Base-by-base conservation (phyloP, 1,284 basidiomycete species). In the Paramarasmius palmivorus region DNA sequence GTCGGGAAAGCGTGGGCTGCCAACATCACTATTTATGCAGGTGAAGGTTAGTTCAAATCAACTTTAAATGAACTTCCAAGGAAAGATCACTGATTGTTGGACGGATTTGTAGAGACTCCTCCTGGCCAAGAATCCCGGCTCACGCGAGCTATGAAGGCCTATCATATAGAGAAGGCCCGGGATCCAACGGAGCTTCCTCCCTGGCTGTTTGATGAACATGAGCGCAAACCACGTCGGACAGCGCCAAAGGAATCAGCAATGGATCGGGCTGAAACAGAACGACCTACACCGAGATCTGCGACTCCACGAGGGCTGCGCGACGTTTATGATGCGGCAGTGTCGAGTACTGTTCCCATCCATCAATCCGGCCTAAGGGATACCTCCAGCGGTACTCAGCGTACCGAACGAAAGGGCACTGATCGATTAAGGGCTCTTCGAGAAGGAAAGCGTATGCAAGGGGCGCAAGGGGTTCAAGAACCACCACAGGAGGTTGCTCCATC, bases 131-230 rank as follows among this genome's bases (percentile, higher is more conserved):
- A 88, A 57, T 83, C 81, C 4, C 79, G 80, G 38, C 73, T 88
- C 29, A 80, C 78, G 4, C 76, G 77, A n/a, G 82, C 81, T 2
- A 78, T 88, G 79, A 85, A 85, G 63, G 78, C 81, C 1, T 88
- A 87, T 63, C 79, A 88, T 60, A 72, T 86, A 38, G 75, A 75
- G 34, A 83, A 84, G 64, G 84, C 84, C 14, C 75, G 73, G 32
- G 71, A 76, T 41, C 78, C 78, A 5, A 63, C 75, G 19, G 84
- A 88, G 61, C 75, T 89, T n/a, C 85, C 86, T 10, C 69, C 73
- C 6, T 88, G 85, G 85, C 73, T 89, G 8, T 88, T 88, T 58
- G 77, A 77, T 46, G 79, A 79, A 53, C 71, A 70, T 40, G 84
- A 87, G 59, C 76, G 83, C 20, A 39, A 67, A 65, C 39, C 63